Conservation (phyloP, 2,329 filamentous ascomycete genomes). For the Pseudodiploospora longispora region DNA sequence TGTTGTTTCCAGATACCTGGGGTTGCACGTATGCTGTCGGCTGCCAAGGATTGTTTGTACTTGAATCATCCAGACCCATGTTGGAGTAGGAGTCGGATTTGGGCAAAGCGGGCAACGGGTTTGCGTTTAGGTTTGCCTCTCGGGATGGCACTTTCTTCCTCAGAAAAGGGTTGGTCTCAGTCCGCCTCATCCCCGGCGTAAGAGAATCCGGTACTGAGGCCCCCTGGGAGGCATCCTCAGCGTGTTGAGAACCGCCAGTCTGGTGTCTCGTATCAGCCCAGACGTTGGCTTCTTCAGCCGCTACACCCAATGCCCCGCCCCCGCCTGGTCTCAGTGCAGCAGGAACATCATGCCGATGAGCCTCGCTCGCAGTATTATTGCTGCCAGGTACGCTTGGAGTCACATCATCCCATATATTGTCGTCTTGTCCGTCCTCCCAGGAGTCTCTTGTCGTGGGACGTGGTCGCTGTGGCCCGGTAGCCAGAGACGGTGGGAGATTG, state of each 20-base stretch:
- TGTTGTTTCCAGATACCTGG: not conserved
- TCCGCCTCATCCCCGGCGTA: slow-evolving; percentile 24
- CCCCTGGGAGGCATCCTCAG: slow-evolving; percentile 11
- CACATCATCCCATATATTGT: slow-evolving; percentile 5
- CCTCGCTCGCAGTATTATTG: not conserved
- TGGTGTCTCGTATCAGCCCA: slow-evolving; percentile 22
- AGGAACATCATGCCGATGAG: slow-evolving; percentile 18
- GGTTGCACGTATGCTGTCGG: slow-evolving; percentile 15
- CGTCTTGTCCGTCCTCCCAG: slow-evolving; percentile 5
- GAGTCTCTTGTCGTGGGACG: not conserved
- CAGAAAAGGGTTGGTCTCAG: slow-evolving; percentile 46
- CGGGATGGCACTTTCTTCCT: slow-evolving; percentile 34
- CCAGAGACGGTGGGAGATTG: no score
- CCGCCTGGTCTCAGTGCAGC: slow-evolving; percentile 25
- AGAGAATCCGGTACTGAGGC: slow-evolving; percentile 19
- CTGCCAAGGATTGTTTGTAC: slow-evolving; percentile 28
- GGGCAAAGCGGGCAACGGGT: slow-evolving; percentile 9
- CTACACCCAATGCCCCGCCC: slow-evolving; percentile 5
- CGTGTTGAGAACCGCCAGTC: slow-evolving; percentile 3
- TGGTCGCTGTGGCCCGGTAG: no score
- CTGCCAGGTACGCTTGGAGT: not conserved
- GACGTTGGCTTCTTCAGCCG: slow-evolving; percentile 20
- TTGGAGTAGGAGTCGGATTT: slow-evolving; percentile 33
- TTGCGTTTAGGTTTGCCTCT: not conserved
- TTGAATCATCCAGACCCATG: slow-evolving; percentile 33